Percentiles rank a stretch among this genome's conserved stretches.
phyloP scores from a whole-genome alignment of 164 flowering plant species.

The Saururus chinensis region DNA sequence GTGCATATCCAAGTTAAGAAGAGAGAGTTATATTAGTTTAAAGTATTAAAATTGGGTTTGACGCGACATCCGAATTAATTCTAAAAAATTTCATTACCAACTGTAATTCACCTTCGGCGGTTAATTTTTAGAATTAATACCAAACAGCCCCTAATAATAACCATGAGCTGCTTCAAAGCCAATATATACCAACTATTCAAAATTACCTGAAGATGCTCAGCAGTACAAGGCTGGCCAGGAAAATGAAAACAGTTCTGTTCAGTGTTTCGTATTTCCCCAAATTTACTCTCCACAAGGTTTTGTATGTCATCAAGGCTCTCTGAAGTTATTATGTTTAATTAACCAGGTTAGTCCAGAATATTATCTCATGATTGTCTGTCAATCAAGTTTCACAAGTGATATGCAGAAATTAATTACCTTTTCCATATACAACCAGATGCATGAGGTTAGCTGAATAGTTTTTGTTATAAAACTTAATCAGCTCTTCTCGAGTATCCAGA shows the following conservation, averaged over 20 bases:
- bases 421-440: conserved; percentile 79
- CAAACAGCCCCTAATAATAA: too few relatives aligned
- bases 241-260: conserved; percentile 23
- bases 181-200: background rate
- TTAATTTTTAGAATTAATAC: too few relatives aligned
- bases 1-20: too few relatives aligned
- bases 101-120: too few relatives aligned
- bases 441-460: conserved; percentile 93
- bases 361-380: too few relatives aligned
- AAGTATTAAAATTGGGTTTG: too few relatives aligned
- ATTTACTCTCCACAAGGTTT: conserved; percentile 46
- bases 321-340: conserved; percentile 11
- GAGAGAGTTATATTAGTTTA: too few relatives aligned
- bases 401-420: conserved; percentile 33
- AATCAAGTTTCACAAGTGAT: too few relatives aligned
- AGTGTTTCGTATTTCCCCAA: conserved; percentile 54
- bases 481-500: conserved; percentile 66
- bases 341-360: too few relatives aligned
- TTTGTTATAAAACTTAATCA: conserved; percentile 68
- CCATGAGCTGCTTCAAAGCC: background rate
- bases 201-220: conserved; percentile 87
- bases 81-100: too few relatives aligned
- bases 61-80: too few relatives aligned
- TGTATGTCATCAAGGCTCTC: conserved; percentile 75
- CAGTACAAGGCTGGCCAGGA: conserved; percentile 72